Percentiles rank a stretch among this genome's conserved stretches.
phyloP scores from a whole-genome alignment of 768 basidiomycete genomes.

The Hebeloma cylindrosporum region DNA sequence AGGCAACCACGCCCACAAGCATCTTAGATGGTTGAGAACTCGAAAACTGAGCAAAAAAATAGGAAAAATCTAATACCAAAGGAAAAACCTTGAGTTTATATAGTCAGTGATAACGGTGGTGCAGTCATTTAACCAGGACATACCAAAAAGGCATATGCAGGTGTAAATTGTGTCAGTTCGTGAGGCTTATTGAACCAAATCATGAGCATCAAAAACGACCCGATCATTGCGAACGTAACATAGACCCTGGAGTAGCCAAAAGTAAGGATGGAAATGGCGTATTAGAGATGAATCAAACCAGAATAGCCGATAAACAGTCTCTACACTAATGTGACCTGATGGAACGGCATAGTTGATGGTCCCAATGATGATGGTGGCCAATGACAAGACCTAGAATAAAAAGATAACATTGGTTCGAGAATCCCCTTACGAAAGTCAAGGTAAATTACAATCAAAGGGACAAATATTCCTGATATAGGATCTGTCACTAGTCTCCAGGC shows the following conservation, averaged over 20 bases:
- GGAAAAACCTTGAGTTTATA: not conserved
- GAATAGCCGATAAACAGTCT: constrained; percentile 42
- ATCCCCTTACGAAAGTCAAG: not conserved
- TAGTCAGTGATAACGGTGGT: not conserved
- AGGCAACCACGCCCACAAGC: constrained; percentile 48
- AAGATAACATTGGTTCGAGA: not conserved
- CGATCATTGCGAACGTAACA: constrained; percentile 33
- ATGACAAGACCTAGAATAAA: constrained; percentile 41
- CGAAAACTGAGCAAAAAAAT: constrained; percentile 29
- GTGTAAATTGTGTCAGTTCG: constrained; percentile 39
- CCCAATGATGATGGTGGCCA: constrained; percentile 50
- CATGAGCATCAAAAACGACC: constrained; percentile 49
- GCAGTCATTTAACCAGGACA: constrained; percentile 10
- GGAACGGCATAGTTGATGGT: constrained; percentile 47
- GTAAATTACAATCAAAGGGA: constrained; percentile 28
- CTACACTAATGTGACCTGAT: constrained; percentile 31
- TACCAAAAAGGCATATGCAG: constrained; percentile 38
- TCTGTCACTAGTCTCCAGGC: constrained; percentile 42
- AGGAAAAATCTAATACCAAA: constrained; percentile 26
- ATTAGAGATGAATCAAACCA: constrained; percentile 36
- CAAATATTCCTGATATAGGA: constrained; percentile 46
- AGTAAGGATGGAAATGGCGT: not conserved
- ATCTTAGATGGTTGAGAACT: constrained; percentile 28
- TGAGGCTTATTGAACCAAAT: constrained; percentile 51
- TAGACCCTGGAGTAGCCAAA: constrained; percentile 35